Conservation (phyloP, 2,329 filamentous ascomycete species). For the Penicillium sp. region DNA sequence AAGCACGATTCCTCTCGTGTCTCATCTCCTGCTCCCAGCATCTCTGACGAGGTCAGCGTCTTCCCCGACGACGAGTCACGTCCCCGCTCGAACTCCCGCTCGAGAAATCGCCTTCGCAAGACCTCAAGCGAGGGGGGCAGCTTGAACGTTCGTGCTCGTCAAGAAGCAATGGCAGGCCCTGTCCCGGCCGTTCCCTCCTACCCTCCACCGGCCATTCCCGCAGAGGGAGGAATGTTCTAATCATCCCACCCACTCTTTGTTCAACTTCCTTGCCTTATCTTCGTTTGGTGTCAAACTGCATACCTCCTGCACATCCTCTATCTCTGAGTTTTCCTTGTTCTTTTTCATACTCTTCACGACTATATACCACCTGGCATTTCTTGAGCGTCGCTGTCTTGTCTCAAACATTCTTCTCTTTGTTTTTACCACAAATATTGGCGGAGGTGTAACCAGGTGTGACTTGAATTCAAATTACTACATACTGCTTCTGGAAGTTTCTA, state of each 20-base stretch:
- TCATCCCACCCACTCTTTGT: conserved; percentile 1
- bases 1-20: conserved; percentile 30
- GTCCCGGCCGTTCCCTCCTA: conserved; percentile 34
- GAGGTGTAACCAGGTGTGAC: conserved; percentile 9
- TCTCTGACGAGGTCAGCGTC: conserved; percentile 19
- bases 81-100: conserved; percentile 35
- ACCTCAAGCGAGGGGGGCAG: conserved; percentile 45
- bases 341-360: conserved; percentile 16
- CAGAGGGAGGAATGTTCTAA: conserved; percentile 42
- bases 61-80: conserved; percentile 39
- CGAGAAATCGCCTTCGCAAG: conserved; percentile 24
- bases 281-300: conserved; percentile 4
- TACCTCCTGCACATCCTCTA: neutral
- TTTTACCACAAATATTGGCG: conserved; percentile 5
- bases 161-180: conserved; percentile 35
- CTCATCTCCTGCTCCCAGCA: conserved; percentile 21
- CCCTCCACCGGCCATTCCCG: conserved; percentile 30
- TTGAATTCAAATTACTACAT: conserved; percentile 1
- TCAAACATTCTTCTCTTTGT: neutral
- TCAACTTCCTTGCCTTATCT: conserved; percentile 1
- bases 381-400: conserved; percentile 20
- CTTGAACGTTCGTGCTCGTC: conserved; percentile 46
- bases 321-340: conserved; percentile 1
- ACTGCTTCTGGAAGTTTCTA: neutral
- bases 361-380: conserved; percentile 29